Evolutionary conservation across 257 asterid species (phyloP), one percentile per base, ranked within the genome.

Genomic region (Plectranthus barbatus): DNA sequence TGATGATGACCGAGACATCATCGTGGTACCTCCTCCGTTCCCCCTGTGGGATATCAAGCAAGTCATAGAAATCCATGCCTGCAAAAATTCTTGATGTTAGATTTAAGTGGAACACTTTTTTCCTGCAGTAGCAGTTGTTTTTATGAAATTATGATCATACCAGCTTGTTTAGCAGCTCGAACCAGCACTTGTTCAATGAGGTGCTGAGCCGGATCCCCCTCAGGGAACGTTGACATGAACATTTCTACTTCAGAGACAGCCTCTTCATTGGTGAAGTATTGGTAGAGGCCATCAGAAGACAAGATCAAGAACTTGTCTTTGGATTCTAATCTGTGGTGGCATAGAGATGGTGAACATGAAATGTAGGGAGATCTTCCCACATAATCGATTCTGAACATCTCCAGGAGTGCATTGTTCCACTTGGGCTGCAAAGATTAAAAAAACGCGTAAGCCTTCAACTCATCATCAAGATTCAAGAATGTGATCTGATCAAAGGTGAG

Each of bases 161-260:
- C 96, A 12, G 97, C 93, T 75, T 85, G 79, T 71, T 92, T 92
- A 41, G 99, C 99, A 64, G 99, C 99, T 3, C 99, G 91, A 69
- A 92, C 83, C 1, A 92, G 50, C 12, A 92, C 95, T 67, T 92
- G 93, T 67, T 92, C 99, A 0, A 92, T 88, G 0, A 92, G 95
- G 63, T 92, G 99, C 4, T 92, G 99, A 5, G 99, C 99, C 0
- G 98, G 98, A 78, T 91, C 98, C 5, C 96, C 98, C 72, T 91
- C 98, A 0, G 98, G 98, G 65, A 83, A 92, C 12, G 76, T 79
- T 11, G 85, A 71, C 84, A 89, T 75, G 76, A 92, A 92, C 21
- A 58, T 68, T 64, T 92, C 97, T 0, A 92, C 96, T 69, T 92
- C 93, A 19, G 82, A 78, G 17, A 89, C 82, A 7, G 96, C 99